Conservation (phyloP, 345 rosid species). For the Physaria fendleri region DNA sequence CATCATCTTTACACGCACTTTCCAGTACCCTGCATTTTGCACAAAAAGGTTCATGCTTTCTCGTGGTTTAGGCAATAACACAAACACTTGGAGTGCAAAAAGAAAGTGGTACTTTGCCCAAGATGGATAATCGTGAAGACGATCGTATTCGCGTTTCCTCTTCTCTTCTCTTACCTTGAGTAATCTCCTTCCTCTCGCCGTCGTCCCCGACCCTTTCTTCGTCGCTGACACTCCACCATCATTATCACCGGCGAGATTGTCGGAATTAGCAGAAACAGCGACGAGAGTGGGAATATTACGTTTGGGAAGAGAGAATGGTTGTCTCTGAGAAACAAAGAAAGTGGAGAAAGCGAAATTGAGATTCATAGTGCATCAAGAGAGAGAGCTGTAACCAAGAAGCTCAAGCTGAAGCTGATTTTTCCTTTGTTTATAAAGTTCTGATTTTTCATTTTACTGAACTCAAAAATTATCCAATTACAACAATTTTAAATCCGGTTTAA, state of each 20-base stretch:
- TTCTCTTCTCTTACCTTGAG: conserved; percentile 78
- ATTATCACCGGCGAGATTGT: conserved; percentile 4
- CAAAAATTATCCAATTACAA: no score
- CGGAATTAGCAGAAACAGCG: conserved; percentile 12
- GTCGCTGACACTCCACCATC: conserved; percentile 8
- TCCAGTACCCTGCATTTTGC: conserved; percentile 51
- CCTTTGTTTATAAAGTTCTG: no score
- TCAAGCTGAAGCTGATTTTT: no score
- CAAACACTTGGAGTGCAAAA: conserved; percentile 24
- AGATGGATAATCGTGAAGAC: conserved; percentile 66
- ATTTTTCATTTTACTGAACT: no score
- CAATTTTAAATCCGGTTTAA: no score
- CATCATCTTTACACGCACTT: conserved; percentile 70
- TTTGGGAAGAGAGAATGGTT: conserved; percentile 8
- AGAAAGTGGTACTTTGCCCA: conserved; percentile 64
- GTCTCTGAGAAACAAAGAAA: not conserved
- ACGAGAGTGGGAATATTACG: conserved; percentile 2
- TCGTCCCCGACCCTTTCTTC: conserved; percentile 67
- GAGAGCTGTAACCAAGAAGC: no score
- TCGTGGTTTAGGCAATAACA: conserved; percentile 9
- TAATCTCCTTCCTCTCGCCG: conserved; percentile 84
- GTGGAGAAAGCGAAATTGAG: conserved; percentile 17
- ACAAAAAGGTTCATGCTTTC: not conserved
- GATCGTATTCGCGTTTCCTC: conserved; percentile 74
- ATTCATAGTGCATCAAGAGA: conserved; percentile 1